Evolutionary conservation across 208 protist genomes (phyloP).

Genomic region (Leishmania mexicana): DNA sequence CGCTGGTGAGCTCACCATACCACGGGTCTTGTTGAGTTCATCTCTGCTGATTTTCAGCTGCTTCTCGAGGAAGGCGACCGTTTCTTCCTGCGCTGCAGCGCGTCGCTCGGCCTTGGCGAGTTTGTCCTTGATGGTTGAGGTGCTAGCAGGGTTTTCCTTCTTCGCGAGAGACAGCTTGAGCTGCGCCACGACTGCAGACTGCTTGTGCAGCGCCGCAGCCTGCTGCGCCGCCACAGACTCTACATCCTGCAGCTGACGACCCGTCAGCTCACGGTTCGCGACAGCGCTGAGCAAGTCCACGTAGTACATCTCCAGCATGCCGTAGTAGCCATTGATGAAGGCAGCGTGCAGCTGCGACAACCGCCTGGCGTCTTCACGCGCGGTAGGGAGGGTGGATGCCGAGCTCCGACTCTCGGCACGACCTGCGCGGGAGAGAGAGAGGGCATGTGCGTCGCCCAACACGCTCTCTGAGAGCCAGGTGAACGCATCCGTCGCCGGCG

Average conservation of each 20-base stretch:
- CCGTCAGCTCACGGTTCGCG: conserved; percentile 42
- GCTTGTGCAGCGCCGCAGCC: conserved; percentile 30
- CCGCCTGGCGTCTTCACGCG: background rate
- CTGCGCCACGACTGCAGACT: conserved; percentile 27
- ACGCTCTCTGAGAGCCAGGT: background rate
- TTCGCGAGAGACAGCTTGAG: conserved; percentile 25
- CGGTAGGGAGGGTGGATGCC: conserved; percentile 13
- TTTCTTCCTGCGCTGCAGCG: conserved; percentile 32
- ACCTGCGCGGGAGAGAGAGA: background rate
- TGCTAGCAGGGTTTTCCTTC: background rate
- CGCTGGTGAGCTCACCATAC: conserved; percentile 12
- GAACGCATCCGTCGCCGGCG: background rate
- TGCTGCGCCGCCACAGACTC: conserved; percentile 43
- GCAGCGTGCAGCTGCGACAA: conserved; percentile 20
- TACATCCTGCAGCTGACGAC: conserved; percentile 37
- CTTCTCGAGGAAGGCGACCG: conserved; percentile 47
- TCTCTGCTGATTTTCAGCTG: conserved; percentile 40
- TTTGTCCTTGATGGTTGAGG: conserved; percentile 2
- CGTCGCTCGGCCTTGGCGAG: conserved; percentile 23
- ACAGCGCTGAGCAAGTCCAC: conserved; percentile 62
- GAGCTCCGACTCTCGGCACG: conserved; percentile 8
- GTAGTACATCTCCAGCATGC: conserved; percentile 62
- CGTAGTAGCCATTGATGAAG: conserved; percentile 44
- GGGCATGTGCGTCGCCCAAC: background rate
- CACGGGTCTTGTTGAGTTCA: conserved; percentile 20